Evolutionary conservation across 192 early-diverging fungal genomes (phyloP).

Genomic region (Coemansia sp.): DNA sequence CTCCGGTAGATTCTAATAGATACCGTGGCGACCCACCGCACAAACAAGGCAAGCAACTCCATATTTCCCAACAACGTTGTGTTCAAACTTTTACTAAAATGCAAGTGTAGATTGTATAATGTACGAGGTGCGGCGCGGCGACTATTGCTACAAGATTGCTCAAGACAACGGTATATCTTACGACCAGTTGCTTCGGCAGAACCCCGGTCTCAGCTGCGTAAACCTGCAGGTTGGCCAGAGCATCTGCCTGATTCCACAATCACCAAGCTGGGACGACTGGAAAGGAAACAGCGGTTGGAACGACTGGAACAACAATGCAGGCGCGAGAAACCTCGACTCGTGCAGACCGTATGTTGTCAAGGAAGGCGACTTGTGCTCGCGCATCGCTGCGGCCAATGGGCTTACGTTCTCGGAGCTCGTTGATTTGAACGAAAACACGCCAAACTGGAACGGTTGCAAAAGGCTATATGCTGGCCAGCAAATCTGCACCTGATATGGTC

Average conservation of each 20-base stretch:
- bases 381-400: constrained; percentile 16
- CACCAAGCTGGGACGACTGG: constrained; percentile 2
- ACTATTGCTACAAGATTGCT: constrained; percentile 55
- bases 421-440: constrained; percentile 12
- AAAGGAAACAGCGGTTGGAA: background rate
- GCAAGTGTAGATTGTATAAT: constrained; percentile 31
- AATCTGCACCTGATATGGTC: constrained; percentile 25
- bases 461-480: constrained; percentile 27
- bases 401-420: constrained; percentile 24
- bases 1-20: background rate
- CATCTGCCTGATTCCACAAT: constrained; percentile 36
- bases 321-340: background rate
- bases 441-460: constrained; percentile 32
- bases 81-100: background rate
- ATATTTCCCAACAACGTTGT: background rate
- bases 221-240: constrained; percentile 29
- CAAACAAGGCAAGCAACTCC: background rate
- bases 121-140: constrained; percentile 44
- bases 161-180: constrained; percentile 34
- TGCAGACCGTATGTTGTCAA: constrained; percentile 35
- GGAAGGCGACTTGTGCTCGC: constrained; percentile 40
- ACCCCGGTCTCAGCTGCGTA: constrained; percentile 43
- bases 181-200: constrained; percentile 35
- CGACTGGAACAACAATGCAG: background rate
- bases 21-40: constrained; percentile 1